phyloP scores from a whole-genome alignment of 257 asterid genomes.

The Solanum pimpinellifolium region DNA sequence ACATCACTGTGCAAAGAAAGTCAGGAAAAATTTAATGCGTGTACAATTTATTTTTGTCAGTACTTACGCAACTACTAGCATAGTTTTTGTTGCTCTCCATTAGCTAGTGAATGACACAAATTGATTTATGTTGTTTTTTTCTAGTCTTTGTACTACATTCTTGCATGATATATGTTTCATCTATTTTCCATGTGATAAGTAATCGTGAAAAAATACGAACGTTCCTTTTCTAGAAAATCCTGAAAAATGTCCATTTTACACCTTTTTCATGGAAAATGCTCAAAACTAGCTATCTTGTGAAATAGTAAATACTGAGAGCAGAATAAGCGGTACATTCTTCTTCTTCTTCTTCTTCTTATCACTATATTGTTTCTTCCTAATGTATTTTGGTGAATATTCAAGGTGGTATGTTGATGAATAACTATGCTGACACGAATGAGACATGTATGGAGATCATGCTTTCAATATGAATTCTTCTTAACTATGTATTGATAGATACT shows the following conservation, averaged over 20 bases:
- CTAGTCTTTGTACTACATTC: not conserved
- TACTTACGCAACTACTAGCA: not conserved
- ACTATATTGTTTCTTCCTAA: not conserved
- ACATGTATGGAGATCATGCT: constrained; percentile 32
- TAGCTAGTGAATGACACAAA: not conserved
- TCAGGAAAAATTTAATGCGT: constrained; percentile 79
- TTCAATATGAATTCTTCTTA: not conserved
- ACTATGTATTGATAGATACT: not conserved
- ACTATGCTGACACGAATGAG: constrained; percentile 90
- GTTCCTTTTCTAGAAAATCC: not conserved
- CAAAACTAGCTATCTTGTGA: not conserved
- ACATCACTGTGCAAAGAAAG: constrained; percentile 72
- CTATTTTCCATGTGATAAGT: not conserved
- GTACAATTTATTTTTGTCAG: constrained; percentile 10
- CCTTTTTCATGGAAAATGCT: not conserved
- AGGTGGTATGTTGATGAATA: constrained; percentile 63
- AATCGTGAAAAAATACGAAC: too few relatives aligned
- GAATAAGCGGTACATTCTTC: too few relatives aligned
- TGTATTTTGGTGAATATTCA: constrained; percentile 29
- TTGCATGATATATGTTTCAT: too few relatives aligned
- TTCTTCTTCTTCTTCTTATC: too few relatives aligned
- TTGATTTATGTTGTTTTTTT: too few relatives aligned
- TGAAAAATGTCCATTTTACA: not conserved
- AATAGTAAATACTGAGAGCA: not conserved
- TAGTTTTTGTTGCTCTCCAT: not conserved